Conservation (phyloP, 352 stramenopile genomes). For the Phytophthora nicotianae region DNA sequence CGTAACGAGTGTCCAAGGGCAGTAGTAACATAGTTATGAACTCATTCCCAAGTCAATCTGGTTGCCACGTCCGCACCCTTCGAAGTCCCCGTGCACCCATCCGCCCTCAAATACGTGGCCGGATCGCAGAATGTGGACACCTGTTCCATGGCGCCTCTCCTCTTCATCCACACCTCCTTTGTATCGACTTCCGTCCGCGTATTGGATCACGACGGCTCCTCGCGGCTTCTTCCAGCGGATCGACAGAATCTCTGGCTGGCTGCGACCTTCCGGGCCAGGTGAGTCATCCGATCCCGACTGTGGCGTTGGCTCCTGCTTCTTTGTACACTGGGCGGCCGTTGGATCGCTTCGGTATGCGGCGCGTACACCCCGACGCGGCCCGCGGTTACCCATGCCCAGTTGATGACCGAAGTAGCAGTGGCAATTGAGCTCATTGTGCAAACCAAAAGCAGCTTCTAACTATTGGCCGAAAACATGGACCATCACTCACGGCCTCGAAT, state of each 20-base stretch:
- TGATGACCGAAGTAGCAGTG: conserved; percentile 7
- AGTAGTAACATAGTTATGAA: conserved; percentile 6
- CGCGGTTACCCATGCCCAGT: conserved; percentile 68
- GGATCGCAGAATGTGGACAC: conserved; percentile 51
- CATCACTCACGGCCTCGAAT: conserved; percentile 1
- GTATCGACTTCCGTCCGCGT: conserved; percentile 73
- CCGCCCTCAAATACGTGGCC: conserved; percentile 82
- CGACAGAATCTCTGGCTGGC: conserved; percentile 52
- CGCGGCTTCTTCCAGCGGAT: conserved; percentile 56
- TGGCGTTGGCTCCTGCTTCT: conserved; percentile 27
- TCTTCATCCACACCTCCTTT: conserved; percentile 58
- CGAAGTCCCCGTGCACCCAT: conserved; percentile 82
- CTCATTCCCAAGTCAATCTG: background rate
- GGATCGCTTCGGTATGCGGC: conserved; percentile 34
- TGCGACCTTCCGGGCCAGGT: conserved; percentile 5
- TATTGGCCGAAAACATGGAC: background rate
- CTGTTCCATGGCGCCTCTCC: conserved; percentile 63
- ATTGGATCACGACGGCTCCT: conserved; percentile 46
- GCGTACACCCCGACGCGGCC: conserved; percentile 42
- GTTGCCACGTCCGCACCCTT: conserved; percentile 65
- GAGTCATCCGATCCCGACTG: conserved; percentile 26
- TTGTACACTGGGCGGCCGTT: conserved; percentile 4
- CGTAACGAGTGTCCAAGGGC: background rate
- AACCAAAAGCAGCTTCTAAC: background rate
- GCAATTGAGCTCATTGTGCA: conserved; percentile 2